Evolutionary conservation across 164 flowering plant species (phyloP), one percentile per base, ranked within the genome.

Genomic region (Pachysandra terminalis): DNA sequence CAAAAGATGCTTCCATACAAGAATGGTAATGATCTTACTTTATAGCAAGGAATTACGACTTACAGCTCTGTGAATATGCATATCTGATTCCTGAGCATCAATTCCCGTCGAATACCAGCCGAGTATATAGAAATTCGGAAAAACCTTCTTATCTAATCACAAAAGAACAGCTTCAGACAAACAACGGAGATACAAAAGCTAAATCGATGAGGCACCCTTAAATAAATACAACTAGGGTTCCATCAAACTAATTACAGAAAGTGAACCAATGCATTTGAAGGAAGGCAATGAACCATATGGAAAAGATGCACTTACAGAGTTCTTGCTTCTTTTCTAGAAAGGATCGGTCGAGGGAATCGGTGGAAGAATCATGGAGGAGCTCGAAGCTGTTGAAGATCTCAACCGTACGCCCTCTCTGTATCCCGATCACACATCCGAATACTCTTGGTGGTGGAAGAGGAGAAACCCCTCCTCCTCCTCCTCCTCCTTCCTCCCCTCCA

Each of bases 371-470:
- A 65, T 72, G 87, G n/a, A 91, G 86, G 61, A 94, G 92, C 77
- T 94, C 98, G 78, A 94, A 94, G 77, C 98, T 94, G 84, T 94
- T 94, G 79, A 94, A 91, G 81, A 94, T 94, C 92, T 94, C 98
- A 13, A 94, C 98, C 2, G 91, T 89, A 32, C 98, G 86, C 24
- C 98, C 98, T 59, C 84, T 78, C 76, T 94, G 98, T 51, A 89
- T 77, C 9, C 98, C 98, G 25, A 91, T 90, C 22, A 94, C 97
- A 78, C 96, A 91, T 1, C 98, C 98, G 65, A 78, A 90, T 1
- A 94, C 97, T 66, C 97, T 71, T 0, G 86, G 86, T 16, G 73
- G 74, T 19, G 67, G 72, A 32, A 61, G 67, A 27, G 67, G 52
- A 70, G 68, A 68, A 63, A 70, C 64, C 55, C 75, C 35, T 22